Percentiles rank a stretch among this genome's conserved stretches.
Evolutionary conservation across 345 rosid genomes (phyloP).

Genomic region (Combretum micranthum): DNA sequence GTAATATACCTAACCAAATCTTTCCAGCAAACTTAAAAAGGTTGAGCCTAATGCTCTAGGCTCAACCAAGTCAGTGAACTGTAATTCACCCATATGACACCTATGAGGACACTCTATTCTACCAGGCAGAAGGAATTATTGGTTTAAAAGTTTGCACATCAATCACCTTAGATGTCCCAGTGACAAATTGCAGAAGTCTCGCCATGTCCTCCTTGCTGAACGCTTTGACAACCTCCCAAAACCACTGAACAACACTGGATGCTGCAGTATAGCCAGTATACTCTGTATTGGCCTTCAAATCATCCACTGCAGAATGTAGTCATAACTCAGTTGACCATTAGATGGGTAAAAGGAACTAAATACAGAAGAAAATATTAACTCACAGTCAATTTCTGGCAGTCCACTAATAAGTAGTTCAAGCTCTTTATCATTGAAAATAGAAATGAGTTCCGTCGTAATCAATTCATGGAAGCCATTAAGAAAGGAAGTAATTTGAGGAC

Average conservation of each 20-base stretch:
- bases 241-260: constrained; percentile 86
- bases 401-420: constrained; percentile 97
- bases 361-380: constrained; percentile 23
- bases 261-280: constrained; percentile 80
- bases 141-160: not conserved
- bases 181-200: constrained; percentile 83
- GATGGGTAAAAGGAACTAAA: not conserved
- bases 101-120: not conserved
- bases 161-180: constrained; percentile 91
- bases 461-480: constrained; percentile 79
- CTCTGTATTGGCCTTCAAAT: constrained; percentile 77
- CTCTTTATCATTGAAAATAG: constrained; percentile 93
- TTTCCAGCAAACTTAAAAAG: too few species aligned
- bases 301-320: constrained; percentile 56
- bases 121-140: not conserved
- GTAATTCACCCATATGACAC: not conserved
- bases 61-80: too few species aligned
- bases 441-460: constrained; percentile 73
- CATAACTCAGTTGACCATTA: constrained; percentile 10
- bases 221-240: constrained; percentile 89
- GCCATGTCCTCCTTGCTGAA: constrained; percentile 98
- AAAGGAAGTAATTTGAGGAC: constrained; percentile 88
- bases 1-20: not conserved
- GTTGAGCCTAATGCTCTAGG: too few species aligned
- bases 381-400: constrained; percentile 97